Conservation (phyloP, 495 filamentous ascomycete genomes). For the Penicillium coprophilum region DNA sequence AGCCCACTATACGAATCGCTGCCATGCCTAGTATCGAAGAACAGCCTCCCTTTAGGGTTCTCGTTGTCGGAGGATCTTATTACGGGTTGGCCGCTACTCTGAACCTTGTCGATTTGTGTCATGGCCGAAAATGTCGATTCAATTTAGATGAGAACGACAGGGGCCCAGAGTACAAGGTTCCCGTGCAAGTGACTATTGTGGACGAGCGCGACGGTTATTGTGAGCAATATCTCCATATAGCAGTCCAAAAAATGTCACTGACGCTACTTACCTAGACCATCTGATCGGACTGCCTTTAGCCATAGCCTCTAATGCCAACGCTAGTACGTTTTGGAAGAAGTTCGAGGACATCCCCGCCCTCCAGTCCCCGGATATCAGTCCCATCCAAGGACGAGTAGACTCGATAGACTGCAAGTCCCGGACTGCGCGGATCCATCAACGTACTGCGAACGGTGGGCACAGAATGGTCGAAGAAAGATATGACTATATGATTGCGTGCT, state of each 20-base stretch:
- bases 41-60: slow-evolving; percentile 3
- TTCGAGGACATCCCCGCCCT: slow-evolving; percentile 10
- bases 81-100: slow-evolving; percentile 56
- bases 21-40: slow-evolving; percentile 6
- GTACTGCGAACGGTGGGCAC: slow-evolving; percentile 17
- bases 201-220: slow-evolving; percentile 65
- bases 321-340: slow-evolving; percentile 3
- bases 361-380: slow-evolving; percentile 3
- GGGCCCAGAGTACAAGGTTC: slow-evolving; percentile 29
- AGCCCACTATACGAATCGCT: not conserved
- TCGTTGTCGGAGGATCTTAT: slow-evolving; percentile 56
- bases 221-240: slow-evolving; percentile 26
- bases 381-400: slow-evolving; percentile 3
- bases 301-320: slow-evolving; percentile 20
- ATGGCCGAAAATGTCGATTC: slow-evolving; percentile 30
- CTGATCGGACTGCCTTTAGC: slow-evolving; percentile 41
- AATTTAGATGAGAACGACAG: slow-evolving; percentile 3
- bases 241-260: not conserved
- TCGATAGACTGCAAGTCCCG: slow-evolving; percentile 6
- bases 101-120: slow-evolving; percentile 55
- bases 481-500: slow-evolving; percentile 57
- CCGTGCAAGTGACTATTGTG: slow-evolving; percentile 56
- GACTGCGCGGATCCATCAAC: not conserved
- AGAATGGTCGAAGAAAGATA: slow-evolving; percentile 39
- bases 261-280: slow-evolving; percentile 31